Conservation (phyloP, 805 yeast genomes). For the Blastobotrys muscicola region DNA sequence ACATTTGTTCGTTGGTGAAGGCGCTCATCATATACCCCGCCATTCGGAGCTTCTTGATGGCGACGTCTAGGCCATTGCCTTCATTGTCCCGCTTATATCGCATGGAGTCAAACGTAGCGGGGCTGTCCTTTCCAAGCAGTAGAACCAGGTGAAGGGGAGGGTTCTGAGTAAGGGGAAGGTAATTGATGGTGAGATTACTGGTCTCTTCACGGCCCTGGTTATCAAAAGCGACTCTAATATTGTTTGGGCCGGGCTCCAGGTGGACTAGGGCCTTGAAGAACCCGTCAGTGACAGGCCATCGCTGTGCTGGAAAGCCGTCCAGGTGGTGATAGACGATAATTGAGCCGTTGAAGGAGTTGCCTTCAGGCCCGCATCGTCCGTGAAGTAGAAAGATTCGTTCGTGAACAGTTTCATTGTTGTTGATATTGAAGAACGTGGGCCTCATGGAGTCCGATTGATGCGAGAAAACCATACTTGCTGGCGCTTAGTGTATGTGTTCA, state of each 20-base stretch:
- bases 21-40: conserved; percentile 89
- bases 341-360: conserved; percentile 27
- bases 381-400: conserved; percentile 29
- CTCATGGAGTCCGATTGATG: not conserved
- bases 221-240: conserved; percentile 37
- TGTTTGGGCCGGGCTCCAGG: conserved; percentile 60
- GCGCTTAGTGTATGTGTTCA: no score
- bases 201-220: conserved; percentile 3
- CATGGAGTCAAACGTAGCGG: conserved; percentile 63
- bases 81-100: conserved; percentile 32
- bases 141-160: conserved; percentile 78
- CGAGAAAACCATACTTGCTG: not conserved
- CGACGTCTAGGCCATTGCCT: conserved; percentile 58
- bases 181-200: conserved; percentile 33
- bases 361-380: conserved; percentile 27
- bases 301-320: conserved; percentile 53
- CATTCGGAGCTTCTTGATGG: conserved; percentile 62
- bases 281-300: conserved; percentile 58
- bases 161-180: conserved; percentile 48
- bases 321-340: conserved; percentile 36
- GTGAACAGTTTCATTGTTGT: conserved; percentile 18
- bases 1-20: conserved; percentile 84
- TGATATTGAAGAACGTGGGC: conserved; percentile 22
- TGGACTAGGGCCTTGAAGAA: conserved; percentile 69
- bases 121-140: conserved; percentile 68